Evolutionary conservation across 495 filamentous ascomycete species (phyloP).

Genomic region (Tuber aestivum): DNA sequence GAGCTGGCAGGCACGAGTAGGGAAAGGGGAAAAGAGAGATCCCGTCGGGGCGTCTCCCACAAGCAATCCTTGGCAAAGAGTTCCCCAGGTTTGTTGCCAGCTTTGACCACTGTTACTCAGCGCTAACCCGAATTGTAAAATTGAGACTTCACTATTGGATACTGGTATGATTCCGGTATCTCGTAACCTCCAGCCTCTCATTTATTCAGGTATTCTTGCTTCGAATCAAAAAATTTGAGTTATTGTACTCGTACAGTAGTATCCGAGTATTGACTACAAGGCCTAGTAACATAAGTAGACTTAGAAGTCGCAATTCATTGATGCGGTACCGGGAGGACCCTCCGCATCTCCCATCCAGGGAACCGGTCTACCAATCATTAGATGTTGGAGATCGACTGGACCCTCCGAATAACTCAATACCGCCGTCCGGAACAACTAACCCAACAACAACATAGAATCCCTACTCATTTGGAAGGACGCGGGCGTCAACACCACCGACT

Average conservation of each 20-base stretch:
- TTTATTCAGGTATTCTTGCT: not conserved
- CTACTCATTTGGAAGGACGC: not conserved
- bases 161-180: not conserved
- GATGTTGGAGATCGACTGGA: not conserved
- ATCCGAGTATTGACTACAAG: not conserved
- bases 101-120: not conserved
- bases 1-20: too few species aligned
- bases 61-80: not conserved
- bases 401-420: not conserved
- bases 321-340: too few species aligned
- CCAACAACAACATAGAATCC: not conserved
- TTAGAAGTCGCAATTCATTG: not conserved
- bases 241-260: not conserved
- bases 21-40: not conserved
- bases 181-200: too few species aligned
- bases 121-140: not conserved
- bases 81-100: not conserved
- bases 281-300: not conserved
- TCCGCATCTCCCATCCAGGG: not conserved
- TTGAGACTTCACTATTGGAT: not conserved
- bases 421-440: not conserved
- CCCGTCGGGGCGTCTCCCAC: constrained; percentile 1
- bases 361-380: not conserved
- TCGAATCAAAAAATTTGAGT: not conserved
- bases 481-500: not conserved